phyloP scores from a whole-genome alignment of 108 stramenopile species.

The Cyclostephanos tholiformis region DNA sequence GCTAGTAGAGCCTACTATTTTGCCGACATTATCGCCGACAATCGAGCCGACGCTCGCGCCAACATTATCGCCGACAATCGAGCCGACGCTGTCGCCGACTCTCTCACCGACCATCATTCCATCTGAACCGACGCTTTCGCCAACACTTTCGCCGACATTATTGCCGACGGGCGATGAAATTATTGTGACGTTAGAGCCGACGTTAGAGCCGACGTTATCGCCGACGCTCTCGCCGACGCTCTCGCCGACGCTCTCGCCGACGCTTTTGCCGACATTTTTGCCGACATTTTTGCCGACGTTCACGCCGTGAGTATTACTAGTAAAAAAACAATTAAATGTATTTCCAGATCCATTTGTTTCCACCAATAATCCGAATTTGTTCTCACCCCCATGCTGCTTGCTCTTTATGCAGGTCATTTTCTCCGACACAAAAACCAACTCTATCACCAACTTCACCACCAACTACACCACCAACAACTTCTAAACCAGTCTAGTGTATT shows the following conservation, averaged over 20 bases:
- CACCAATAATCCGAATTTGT: neutral
- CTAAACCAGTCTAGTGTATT: no score
- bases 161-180: no score
- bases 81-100: neutral
- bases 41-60: neutral
- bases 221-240: conserved; percentile 24
- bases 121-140: conserved; percentile 8
- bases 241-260: conserved; percentile 14
- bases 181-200: no score
- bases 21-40: neutral
- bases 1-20: neutral
- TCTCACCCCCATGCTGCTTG: neutral
- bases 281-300: neutral
- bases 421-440: neutral
- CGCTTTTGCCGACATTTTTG: conserved; percentile 16
- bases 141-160: conserved; percentile 17
- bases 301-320: neutral
- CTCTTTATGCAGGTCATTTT: neutral
- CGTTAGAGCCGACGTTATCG: conserved; percentile 9
- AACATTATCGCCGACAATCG: neutral
- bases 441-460: no score
- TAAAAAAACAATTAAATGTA: no score
- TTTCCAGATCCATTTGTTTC: neutral
- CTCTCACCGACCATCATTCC: neutral
- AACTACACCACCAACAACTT: no score